Evolutionary conservation across 2,329 filamentous ascomycete species (phyloP), one percentile per base, ranked within the genome.

Genomic region (Periconia sp.): DNA sequence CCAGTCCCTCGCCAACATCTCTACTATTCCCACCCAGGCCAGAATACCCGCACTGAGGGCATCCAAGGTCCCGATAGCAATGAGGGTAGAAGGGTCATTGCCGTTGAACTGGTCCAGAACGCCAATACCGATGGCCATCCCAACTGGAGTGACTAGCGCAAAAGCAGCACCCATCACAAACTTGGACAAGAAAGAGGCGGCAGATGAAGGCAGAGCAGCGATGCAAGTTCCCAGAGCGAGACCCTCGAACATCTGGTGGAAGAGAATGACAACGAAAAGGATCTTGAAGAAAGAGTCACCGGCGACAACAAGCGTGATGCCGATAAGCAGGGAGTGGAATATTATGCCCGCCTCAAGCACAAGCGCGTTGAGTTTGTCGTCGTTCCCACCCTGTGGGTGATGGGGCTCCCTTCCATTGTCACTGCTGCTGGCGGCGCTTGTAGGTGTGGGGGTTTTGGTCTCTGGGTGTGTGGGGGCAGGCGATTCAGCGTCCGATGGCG

Each of bases 1-100:
- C 89, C 89, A 92, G 66, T 92, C 89, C 41, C 82, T 77, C 2
- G 87, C 87, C 84, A 86, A 87, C 88, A 92, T 91, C 75, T 92
- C 89, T 0, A 92, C 88, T 1, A 92, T 74, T 1, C 88, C 87
- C 1, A 92, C 88, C 88, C 89, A 92, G n/a, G 89, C 76, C 31
- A 92, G 77, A 43, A 93, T 90, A 27, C 89, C 89, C 0, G 89
- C 88, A 1, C 85, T 89, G 10, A 92, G 66, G 6, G 89, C 87
- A 69, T 92, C 86, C 1, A 92, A 77, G 0, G 88, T 90, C 0
- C 88, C 89, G 35, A 92, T 84, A 2, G 88, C 85, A 42, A 92
- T 73, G 41, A 91, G 78, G 0, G 89, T 92, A 1, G 79, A 78
- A 2, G 79, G 81, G 60, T 90, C 82, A 62, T 89, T 91, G 3